Percentiles rank a stretch among this genome's conserved stretches.
phyloP scores from a whole-genome alignment of 768 basidiomycete genomes.

The Tubosaeta sp. region DNA sequence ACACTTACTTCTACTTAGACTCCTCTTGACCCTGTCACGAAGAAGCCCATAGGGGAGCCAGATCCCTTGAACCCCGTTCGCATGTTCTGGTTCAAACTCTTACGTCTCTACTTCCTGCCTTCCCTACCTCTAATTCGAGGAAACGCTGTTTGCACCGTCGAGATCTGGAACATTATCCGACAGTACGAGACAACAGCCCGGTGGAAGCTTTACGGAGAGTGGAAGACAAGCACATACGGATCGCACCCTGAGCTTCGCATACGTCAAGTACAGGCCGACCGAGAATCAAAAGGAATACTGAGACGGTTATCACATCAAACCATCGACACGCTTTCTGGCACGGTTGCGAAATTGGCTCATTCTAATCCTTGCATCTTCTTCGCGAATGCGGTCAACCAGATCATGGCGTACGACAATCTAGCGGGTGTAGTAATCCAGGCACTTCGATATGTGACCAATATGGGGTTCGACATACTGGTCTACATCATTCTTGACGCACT shows the following conservation, averaged over 20 bases:
- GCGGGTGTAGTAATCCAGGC: constrained; percentile 87
- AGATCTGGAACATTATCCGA: constrained; percentile 87
- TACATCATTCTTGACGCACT: constrained; percentile 86
- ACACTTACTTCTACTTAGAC: constrained; percentile 30
- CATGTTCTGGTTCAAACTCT: constrained; percentile 80
- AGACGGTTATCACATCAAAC: constrained; percentile 83
- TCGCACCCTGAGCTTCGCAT: constrained; percentile 77
- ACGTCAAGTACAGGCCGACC: constrained; percentile 76
- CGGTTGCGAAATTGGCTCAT: constrained; percentile 90
- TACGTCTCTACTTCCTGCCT: constrained; percentile 80
- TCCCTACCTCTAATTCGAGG: constrained; percentile 80
- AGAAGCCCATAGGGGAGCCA: constrained; percentile 50
- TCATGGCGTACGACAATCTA: constrained; percentile 95
- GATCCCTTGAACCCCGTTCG: constrained; percentile 58
- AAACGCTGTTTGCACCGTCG: constrained; percentile 85
- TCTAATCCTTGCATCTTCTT: constrained; percentile 94
- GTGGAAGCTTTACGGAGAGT: constrained; percentile 94
- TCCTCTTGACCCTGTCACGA: constrained; percentile 55
- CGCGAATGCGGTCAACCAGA: constrained; percentile 82
- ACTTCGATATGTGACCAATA: constrained; percentile 80
- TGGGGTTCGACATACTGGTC: constrained; percentile 92
- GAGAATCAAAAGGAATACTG: constrained; percentile 85
- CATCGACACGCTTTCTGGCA: constrained; percentile 77
- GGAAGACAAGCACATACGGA: constrained; percentile 71
- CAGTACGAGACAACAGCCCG: constrained; percentile 75